Conservation (phyloP, 2,329 filamentous ascomycete species). For the Whalleya microplaca region DNA sequence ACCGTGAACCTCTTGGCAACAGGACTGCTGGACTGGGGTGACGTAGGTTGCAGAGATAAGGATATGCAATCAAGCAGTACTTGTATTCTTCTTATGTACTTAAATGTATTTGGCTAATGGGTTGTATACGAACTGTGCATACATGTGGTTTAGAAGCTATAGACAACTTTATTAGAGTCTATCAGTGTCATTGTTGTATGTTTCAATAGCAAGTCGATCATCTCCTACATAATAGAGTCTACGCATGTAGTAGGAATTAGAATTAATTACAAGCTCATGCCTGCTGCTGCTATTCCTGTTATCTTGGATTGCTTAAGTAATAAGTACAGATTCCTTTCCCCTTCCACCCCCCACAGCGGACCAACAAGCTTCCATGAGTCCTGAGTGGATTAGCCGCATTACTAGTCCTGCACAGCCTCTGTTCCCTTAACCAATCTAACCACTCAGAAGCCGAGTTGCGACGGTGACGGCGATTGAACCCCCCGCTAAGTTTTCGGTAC, state of each 20-base stretch:
- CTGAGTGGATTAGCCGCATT: background rate
- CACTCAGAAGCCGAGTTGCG: background rate
- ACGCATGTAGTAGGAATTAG: too few species aligned
- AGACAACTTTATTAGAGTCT: too few species aligned
- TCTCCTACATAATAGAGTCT: too few species aligned
- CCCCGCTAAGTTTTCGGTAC: too few species aligned
- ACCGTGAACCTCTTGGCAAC: too few species aligned
- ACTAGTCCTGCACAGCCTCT: background rate
- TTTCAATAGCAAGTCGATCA: too few species aligned
- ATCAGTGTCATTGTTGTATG: too few species aligned
- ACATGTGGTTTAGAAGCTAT: too few species aligned
- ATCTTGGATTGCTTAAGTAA: background rate
- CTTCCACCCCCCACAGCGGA: background rate
- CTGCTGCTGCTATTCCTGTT: background rate
- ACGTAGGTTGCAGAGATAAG: background rate
- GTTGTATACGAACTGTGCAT: too few species aligned
- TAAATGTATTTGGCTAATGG: too few species aligned
- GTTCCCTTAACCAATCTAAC: background rate
- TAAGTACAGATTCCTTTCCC: background rate
- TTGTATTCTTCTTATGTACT: too few species aligned
- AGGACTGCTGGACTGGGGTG: background rate
- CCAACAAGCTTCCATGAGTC: background rate
- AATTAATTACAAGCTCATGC: too few species aligned
- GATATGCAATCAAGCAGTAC: background rate
- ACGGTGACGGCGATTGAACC: background rate